Evolutionary conservation across 2,329 filamentous ascomycete genomes (phyloP).

Genomic region (Aurifilum marmelostoma): DNA sequence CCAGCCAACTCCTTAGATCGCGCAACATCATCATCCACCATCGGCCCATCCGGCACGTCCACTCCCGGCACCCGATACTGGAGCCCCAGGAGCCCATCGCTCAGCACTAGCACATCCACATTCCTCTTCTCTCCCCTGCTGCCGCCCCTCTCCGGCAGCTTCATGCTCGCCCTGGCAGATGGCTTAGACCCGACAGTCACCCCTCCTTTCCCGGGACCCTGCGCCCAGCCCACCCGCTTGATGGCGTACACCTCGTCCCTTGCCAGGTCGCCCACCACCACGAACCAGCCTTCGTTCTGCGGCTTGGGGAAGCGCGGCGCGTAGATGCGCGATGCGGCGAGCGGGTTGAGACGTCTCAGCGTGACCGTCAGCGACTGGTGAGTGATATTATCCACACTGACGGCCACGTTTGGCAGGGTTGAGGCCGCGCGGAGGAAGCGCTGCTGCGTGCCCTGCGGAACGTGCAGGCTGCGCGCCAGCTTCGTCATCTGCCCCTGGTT

Average conservation of each 20-base stretch:
- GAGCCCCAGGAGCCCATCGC: constrained; percentile 86
- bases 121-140: constrained; percentile 51
- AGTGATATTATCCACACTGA: constrained; percentile 64
- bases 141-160: constrained; percentile 54
- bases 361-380: constrained; percentile 65
- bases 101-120: constrained; percentile 76
- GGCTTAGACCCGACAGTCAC: constrained; percentile 49
- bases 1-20: constrained; percentile 44
- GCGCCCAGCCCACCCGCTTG: constrained; percentile 79
- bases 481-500: constrained; percentile 41
- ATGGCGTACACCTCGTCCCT: constrained; percentile 81
- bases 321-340: constrained; percentile 71
- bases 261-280: constrained; percentile 69
- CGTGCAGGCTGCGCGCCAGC: constrained; percentile 54
- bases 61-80: constrained; percentile 54
- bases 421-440: constrained; percentile 63
- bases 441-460: constrained; percentile 48
- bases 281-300: constrained; percentile 92
- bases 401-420: constrained; percentile 69
- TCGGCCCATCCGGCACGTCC: constrained; percentile 54
- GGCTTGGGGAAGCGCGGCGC: constrained; percentile 91
- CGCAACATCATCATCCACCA: constrained; percentile 51
- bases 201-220: constrained; percentile 31
- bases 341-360: constrained; percentile 68
- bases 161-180: constrained; percentile 60